Evolutionary conservation across 2,329 filamentous ascomycete genomes (phyloP), one percentile per base, ranked within the genome.

Genomic region (Trichoderma hamatum): DNA sequence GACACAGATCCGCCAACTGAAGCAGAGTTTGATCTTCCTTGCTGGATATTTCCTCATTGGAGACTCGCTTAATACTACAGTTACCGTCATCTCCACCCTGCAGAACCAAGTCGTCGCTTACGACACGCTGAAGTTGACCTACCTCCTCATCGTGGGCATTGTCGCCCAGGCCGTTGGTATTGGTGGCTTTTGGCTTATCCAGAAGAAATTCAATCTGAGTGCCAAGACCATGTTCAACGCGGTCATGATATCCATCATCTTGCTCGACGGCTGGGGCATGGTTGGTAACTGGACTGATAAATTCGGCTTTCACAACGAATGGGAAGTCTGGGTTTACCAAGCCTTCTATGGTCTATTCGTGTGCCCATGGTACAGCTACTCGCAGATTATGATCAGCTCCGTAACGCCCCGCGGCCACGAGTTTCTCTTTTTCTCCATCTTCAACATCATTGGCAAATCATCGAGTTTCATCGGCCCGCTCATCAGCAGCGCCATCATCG

Each of bases 141-240:
- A 91, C 73, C 83, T 92, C 10, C 80, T 90, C 28, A 86, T 91
- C 13, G 89, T 90, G 2, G 89, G 89, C 5, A 90, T 91, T 63
- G 85, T 82, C 7, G 84, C 89, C 0, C 89, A 91, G 76, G 88
- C 84, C 0, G 78, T 86, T 0, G 89, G 89, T 0, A 90, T 91
- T 63, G 88, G 85, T 62, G 76, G 76, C 5, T 91, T 90, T 74
- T 91, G 87, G 86, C 80, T 79, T 63, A 80, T 89, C 13, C 89
- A 92, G 75, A 84, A 86, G 71, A 82, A 82, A n/a, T 89, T 84
- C 75, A 76, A 82, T 1, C 81, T 91, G 4, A 82, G 83, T 54
- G 89, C 88, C 1, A 91, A 91, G 76, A 86, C 85, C 19, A 91
- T 92, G 89, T 90, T 92, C 80, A 89, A 89, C 74, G 80, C 82